These are phyloP conservation scores for Populus davidiana DNA, from an alignment of 345 rosid genomes.

Conservation along the genomic window DNA sequence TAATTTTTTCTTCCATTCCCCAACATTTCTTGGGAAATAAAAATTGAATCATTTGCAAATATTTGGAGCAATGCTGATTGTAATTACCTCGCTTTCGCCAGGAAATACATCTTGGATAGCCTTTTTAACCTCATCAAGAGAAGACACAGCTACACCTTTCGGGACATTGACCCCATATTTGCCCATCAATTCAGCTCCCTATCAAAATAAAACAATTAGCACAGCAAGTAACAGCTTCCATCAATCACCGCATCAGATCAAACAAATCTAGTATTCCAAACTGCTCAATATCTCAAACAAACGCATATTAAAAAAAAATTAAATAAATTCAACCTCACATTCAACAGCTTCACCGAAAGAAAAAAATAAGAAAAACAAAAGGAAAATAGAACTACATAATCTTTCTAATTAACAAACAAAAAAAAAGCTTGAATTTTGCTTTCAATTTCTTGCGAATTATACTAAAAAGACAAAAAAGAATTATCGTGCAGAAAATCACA, in stretches of 20 bases:
- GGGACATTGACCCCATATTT: slow-evolving; percentile 93
- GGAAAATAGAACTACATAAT: no score
- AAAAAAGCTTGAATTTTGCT: no score
- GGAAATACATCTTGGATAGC: slow-evolving; percentile 62
- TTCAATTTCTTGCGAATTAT: not conserved
- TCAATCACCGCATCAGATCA: not conserved
- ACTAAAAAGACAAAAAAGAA: not conserved
- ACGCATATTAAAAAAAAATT: not conserved
- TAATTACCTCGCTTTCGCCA: slow-evolving; percentile 61
- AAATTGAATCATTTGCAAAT: not conserved
- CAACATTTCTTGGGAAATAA: not conserved
- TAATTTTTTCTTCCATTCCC: not conserved
- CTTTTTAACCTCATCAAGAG: slow-evolving; percentile 58
- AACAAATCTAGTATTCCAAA: not conserved
- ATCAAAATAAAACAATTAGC: not conserved
- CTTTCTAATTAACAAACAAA: no score
- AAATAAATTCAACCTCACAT: not conserved
- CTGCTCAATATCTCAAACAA: not conserved
- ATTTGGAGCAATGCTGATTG: not conserved
- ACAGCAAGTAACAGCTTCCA: no score
- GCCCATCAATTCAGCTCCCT: slow-evolving; percentile 97
- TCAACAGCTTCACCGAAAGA: no score
- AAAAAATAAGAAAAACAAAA: no score
- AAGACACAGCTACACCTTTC: slow-evolving; percentile 76
- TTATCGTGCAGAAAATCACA: not conserved